phyloP scores from a whole-genome alignment of 805 yeast species.

The Hanseniaspora hatyaiensis region DNA sequence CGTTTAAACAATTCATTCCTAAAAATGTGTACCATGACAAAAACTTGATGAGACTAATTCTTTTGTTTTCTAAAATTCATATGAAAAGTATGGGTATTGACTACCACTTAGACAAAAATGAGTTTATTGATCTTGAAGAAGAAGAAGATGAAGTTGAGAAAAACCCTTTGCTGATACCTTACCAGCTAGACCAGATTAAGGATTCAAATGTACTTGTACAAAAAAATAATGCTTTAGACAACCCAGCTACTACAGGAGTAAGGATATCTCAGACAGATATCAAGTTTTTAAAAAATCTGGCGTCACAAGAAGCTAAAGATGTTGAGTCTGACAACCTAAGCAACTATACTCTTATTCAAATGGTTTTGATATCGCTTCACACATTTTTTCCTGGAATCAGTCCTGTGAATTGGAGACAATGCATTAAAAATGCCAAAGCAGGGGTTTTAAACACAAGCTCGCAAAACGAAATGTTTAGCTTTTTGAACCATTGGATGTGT shows the following conservation, averaged over 20 bases:
- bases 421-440: conserved; percentile 10
- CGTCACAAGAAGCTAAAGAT: not conserved
- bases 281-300: not conserved
- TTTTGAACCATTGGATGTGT: conserved; percentile 11
- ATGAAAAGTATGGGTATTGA: conserved; percentile 6
- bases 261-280: not conserved
- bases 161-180: no score
- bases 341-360: conserved; percentile 8
- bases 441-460: conserved; percentile 2
- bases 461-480: conserved; percentile 6
- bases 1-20: conserved; percentile 10
- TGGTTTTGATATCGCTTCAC: conserved; percentile 12
- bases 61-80: conserved; percentile 10
- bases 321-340: not conserved
- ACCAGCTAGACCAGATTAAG: no score
- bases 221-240: no score
- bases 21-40: conserved; percentile 3
- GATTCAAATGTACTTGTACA: no score
- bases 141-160: not conserved
- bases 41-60: conserved; percentile 6
- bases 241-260: no score
- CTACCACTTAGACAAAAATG: not conserved
- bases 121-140: not conserved
- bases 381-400: conserved; percentile 10
- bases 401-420: conserved; percentile 8